These are phyloP conservation scores for Nematocida ironsii DNA, from an alignment of 371 early-diverging fungal genomes.

Conservation along the genomic window DNA sequence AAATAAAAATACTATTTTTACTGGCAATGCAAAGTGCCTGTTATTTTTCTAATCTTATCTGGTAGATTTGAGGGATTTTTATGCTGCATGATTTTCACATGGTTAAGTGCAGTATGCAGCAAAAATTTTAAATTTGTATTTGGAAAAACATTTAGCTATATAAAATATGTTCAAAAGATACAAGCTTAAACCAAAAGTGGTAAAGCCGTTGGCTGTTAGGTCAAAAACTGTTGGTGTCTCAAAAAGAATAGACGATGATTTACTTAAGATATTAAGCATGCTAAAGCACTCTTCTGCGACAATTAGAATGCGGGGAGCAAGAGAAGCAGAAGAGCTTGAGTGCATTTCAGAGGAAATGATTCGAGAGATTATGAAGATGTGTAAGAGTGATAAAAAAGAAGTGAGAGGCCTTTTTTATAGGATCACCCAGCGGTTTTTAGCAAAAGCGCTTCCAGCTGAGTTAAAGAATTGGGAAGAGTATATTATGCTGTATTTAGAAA, in stretches of 20 bases:
- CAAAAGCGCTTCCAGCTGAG: constrained; percentile 47
- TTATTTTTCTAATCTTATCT: background rate
- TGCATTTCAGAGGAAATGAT: constrained; percentile 42
- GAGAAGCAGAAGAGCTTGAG: constrained; percentile 34
- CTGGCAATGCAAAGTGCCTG: too few species aligned
- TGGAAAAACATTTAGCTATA: background rate
- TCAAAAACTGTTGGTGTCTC: constrained; percentile 34
- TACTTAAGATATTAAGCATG: constrained; percentile 19
- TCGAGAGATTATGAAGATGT: constrained; percentile 48
- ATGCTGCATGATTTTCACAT: background rate
- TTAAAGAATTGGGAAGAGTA: constrained; percentile 46
- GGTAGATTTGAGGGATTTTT: background rate
- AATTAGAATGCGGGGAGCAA: constrained; percentile 51
- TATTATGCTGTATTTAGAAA: constrained; percentile 43
- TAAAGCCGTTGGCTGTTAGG: constrained; percentile 25
- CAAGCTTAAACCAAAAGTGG: constrained; percentile 42
- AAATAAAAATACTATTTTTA: too few species aligned
- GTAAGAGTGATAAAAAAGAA: constrained; percentile 49
- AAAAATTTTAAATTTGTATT: background rate
- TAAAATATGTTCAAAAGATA: constrained; percentile 53
- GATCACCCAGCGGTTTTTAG: constrained; percentile 11
- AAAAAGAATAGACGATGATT: constrained; percentile 46
- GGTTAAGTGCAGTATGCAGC: background rate
- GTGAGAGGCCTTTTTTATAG: constrained; percentile 43
- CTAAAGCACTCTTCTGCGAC: constrained; percentile 39